Conservation (phyloP, 1,139 yeast genomes). For the Suhomyces anneliseae region DNA sequence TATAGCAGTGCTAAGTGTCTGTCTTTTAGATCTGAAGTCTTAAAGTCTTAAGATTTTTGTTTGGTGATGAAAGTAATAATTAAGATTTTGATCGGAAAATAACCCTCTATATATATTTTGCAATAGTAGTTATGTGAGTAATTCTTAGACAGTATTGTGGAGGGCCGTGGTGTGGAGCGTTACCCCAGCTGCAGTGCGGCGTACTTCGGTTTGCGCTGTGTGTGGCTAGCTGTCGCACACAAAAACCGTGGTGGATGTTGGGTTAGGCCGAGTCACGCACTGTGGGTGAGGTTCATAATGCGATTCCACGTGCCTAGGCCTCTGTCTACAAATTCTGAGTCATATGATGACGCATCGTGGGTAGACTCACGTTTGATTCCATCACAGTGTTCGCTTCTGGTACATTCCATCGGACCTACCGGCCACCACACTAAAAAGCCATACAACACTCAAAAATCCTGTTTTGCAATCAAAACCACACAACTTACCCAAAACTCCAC, state of each 20-base stretch:
- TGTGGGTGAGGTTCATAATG: slow-evolving; percentile 3
- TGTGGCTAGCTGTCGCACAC: slow-evolving; percentile 7
- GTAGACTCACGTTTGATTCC: slow-evolving; percentile 2
- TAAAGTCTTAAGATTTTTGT: background rate
- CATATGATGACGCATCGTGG: slow-evolving; percentile 1
- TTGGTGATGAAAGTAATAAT: too few species aligned
- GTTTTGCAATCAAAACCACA: too few species aligned
- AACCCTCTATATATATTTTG: slow-evolving; percentile 5
- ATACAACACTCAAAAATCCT: too few species aligned
- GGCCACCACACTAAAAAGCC: too few species aligned
- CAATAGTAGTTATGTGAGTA: slow-evolving; percentile 13
- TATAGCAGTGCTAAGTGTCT: too few species aligned
- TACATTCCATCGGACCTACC: background rate
- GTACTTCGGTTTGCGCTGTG: slow-evolving; percentile 4
- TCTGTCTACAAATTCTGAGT: slow-evolving; percentile 1
- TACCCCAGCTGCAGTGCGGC: slow-evolving; percentile 1
- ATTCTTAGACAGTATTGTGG: slow-evolving; percentile 8
- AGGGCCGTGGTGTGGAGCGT: slow-evolving; percentile 3
- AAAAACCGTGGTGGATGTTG: slow-evolving; percentile 7
- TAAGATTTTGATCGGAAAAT: too few species aligned
- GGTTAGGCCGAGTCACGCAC: slow-evolving; percentile 10
- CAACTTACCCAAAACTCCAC: background rate
- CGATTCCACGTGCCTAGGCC: slow-evolving; percentile 6
- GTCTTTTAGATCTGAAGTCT: background rate
- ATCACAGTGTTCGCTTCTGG: background rate